Evolutionary conservation across 2,329 filamentous ascomycete species (phyloP).

Genomic region (Ilyonectria mors-panacis): DNA sequence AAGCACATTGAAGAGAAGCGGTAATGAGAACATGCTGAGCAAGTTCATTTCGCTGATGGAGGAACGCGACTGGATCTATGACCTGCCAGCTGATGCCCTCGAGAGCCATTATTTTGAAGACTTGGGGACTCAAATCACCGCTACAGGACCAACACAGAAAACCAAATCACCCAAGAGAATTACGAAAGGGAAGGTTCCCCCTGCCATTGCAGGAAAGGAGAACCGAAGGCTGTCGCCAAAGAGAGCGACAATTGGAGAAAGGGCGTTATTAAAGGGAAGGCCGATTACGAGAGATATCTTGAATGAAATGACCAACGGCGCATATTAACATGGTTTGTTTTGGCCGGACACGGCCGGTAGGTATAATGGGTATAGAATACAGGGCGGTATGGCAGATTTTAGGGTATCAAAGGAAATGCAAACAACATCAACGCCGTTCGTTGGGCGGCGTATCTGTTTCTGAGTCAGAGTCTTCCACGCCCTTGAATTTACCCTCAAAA

Average conservation of each 20-base stretch:
- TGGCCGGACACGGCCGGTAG: conserved; percentile 28
- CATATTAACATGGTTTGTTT: conserved; percentile 50
- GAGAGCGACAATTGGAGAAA: conserved; percentile 71
- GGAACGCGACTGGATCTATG: conserved; percentile 82
- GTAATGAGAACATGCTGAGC: conserved; percentile 81
- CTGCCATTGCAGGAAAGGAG: conserved; percentile 56
- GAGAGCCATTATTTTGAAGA: conserved; percentile 79
- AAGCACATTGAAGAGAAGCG: conserved; percentile 81
- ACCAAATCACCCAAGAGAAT: conserved; percentile 50
- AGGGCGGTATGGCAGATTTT: conserved; percentile 16
- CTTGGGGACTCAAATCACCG: conserved; percentile 63
- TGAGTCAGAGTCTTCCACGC: conserved; percentile 42
- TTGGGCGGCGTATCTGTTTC: conserved; percentile 34
- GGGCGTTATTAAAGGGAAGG: conserved; percentile 75
- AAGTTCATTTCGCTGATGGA: conserved; percentile 86
- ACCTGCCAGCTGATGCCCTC: conserved; percentile 76
- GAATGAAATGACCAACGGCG: conserved; percentile 75
- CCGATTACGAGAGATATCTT: conserved; percentile 83
- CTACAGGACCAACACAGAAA: conserved; percentile 48
- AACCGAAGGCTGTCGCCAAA: conserved; percentile 66
- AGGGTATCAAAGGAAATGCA: conserved; percentile 29
- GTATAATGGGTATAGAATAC: conserved; percentile 22
- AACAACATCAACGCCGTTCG: conserved; percentile 35
- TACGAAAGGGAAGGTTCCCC: conserved; percentile 31
- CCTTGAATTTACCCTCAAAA: conserved; percentile 52